Evolutionary conservation across 305 asterid species (phyloP), one percentile per base, ranked within the genome.

Genomic region (Fraxinus platypoda): DNA sequence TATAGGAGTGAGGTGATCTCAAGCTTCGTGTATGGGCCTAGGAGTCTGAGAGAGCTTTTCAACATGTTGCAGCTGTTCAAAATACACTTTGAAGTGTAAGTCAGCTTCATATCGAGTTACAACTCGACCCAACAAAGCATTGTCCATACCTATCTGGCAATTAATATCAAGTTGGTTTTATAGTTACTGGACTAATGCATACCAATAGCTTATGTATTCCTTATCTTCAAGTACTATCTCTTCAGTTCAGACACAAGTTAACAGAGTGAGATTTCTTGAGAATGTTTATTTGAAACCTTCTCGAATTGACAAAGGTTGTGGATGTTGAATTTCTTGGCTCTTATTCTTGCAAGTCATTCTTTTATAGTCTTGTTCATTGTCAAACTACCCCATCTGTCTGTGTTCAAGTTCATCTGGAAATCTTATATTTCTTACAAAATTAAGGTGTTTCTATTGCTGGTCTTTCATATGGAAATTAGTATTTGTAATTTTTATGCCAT

Each of bases 1-100:
- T 54, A 62, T 81, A 95, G 99, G 99, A 95, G 87, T 97, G 93
- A 95, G 99, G 99, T 0, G 98, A 94, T 88, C 84, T 95, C 84
- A 94, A 95, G 89, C 98, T 95, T 78, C 97, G 99, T 3, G 98
- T 95, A 6, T 91, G 99, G 81, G 88, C 97, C 77, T 88, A 93
- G 90, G 99, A 95, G 87, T 94, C 99, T 15, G 99, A 95, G 88
- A 89, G 99, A 83, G 95, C 99, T 76, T 95, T 95, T 83, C 95
- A 94, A 83, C 94, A 97, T 1, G 97, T 95, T 83, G 96, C 99
- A 35, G 87, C 97, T 75, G 97, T 95, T 85, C 99, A 95, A 87
- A 86, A 76, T 85, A 92, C 92, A 64, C 82, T 93, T 37, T 93
- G 92, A 84, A 94, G 95, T 87, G 99, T 95, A 90, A 91, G 98